A percentile compares a stretch with the other conserved stretches of the same genome.
Conservation (phyloP, 2,329 filamentous ascomycete species). For the Pseudogymnoascus sp. region DNA sequence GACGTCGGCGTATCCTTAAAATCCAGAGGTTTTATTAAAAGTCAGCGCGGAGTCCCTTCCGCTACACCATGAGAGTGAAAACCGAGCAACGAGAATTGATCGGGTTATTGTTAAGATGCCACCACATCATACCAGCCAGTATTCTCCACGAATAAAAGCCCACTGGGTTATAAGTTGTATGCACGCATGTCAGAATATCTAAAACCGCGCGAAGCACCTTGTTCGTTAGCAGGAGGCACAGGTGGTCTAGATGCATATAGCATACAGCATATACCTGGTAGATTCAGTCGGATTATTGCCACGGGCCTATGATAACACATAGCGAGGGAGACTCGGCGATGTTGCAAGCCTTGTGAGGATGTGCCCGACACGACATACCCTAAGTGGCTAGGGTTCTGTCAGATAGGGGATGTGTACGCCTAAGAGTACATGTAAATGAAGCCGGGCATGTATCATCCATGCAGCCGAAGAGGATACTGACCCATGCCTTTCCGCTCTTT, state of each 20-base stretch:
- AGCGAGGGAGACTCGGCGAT: neutral
- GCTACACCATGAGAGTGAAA: neutral
- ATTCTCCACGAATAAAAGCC: constrained; percentile 3
- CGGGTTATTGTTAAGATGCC: neutral
- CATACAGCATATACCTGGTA: neutral
- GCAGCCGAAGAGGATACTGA: neutral
- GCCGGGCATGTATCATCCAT: neutral
- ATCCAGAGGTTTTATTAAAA: neutral
- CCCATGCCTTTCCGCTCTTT: neutral
- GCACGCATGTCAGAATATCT: neutral
- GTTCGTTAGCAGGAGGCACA: neutral
- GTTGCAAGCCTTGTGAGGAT: neutral
- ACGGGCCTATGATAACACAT: neutral
- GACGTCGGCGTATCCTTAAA: neutral
- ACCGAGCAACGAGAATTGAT: neutral
- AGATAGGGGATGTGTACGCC: neutral
- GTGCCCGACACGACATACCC: neutral
- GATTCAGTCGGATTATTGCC: neutral
- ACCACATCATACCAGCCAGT: neutral
- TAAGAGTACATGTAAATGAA: neutral
- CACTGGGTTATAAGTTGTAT: neutral
- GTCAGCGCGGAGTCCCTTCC: neutral
- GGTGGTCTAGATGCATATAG: neutral
- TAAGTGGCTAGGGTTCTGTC: neutral
- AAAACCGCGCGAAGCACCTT: neutral